Percentiles rank a stretch among this genome's conserved stretches.
Conservation (phyloP, 176 grass and related monocot genomes). For the bread wheat (Triticum aestivum) region DNA sequence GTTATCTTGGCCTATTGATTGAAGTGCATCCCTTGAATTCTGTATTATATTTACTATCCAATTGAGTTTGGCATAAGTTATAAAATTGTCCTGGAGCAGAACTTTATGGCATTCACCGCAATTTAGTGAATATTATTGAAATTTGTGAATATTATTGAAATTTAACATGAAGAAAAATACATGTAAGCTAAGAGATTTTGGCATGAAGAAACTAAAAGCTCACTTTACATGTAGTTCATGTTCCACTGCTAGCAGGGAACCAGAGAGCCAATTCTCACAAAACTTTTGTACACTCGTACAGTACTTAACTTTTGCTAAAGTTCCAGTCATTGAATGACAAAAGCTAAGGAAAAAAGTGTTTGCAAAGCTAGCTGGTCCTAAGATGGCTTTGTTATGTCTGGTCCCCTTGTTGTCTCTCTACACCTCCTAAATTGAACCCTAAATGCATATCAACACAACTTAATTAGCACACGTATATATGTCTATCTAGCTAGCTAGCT, state of each 20-base stretch:
- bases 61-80: not conserved
- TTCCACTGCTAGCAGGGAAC: slow-evolving; percentile 25
- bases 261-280: slow-evolving; percentile 8
- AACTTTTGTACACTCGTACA: slow-evolving; percentile 29
- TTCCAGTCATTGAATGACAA: slow-evolving; percentile 50
- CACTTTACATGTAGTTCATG: slow-evolving; percentile 5
- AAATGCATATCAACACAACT: not conserved
- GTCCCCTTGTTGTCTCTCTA: slow-evolving; percentile 21
- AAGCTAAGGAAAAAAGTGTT: slow-evolving; percentile 30
- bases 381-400: slow-evolving; percentile 37
- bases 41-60: not conserved
- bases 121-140: not conserved
- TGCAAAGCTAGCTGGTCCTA: slow-evolving; percentile 56
- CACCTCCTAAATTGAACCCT: not conserved
- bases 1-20: not conserved
- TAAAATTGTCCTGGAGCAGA: not conserved
- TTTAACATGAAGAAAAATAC: not conserved
- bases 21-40: not conserved
- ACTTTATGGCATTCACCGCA: not conserved
- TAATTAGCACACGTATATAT: not conserved
- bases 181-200: not conserved
- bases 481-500: not conserved
- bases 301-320: slow-evolving; percentile 43
- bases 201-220: not conserved
- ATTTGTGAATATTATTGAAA: not conserved